Conservation (phyloP, 345 rosid genomes). For the Psidium guajava region DNA sequence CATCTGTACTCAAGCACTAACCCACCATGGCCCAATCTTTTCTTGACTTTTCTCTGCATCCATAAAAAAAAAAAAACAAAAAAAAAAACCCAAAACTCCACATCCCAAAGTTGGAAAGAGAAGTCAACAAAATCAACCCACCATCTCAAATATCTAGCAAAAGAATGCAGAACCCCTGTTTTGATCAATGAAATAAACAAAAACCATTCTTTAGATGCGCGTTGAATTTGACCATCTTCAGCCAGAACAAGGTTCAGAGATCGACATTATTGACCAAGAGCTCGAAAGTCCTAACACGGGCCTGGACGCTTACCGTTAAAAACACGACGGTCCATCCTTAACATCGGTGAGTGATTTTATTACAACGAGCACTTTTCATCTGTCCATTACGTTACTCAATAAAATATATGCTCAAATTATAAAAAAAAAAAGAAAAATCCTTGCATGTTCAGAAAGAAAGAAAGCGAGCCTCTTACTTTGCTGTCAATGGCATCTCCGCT, state of each 20-base stretch:
- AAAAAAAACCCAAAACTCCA: background rate
- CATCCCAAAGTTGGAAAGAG: background rate
- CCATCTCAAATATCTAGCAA: background rate
- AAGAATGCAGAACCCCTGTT: background rate
- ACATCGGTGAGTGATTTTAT: no score
- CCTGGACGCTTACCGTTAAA: background rate
- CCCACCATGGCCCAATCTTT: background rate
- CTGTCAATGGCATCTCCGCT: background rate
- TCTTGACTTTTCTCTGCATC: background rate
- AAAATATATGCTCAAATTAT: no score
- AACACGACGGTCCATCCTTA: no score
- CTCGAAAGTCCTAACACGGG: background rate
- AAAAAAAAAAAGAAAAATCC: no score
- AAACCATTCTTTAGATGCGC: background rate
- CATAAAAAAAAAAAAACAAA: background rate
- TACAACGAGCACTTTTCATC: no score
- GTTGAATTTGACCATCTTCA: background rate
- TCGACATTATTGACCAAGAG: background rate
- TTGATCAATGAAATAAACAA: background rate
- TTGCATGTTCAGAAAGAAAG: no score
- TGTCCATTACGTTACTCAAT: no score
- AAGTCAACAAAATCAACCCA: background rate
- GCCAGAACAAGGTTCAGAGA: background rate
- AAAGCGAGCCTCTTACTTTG: no score
- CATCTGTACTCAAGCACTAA: background rate